Evolutionary conservation across 306 rosid genomes (phyloP).

Genomic region (Benincasa hispida): DNA sequence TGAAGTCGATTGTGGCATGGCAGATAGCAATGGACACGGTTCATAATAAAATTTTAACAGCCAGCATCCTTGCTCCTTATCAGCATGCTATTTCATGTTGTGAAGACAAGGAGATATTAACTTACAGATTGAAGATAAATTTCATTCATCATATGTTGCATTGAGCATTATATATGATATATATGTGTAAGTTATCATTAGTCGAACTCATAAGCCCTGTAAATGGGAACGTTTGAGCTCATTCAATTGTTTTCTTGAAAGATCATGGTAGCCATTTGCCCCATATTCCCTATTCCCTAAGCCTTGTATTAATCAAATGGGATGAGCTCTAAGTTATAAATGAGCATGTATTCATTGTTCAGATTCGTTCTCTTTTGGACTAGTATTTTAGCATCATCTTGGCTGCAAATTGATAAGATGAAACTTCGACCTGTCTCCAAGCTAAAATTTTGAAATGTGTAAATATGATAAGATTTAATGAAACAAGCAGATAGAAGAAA

Average conservation of each 20-base stretch:
- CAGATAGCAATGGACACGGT: not conserved
- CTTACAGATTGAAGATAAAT: not conserved
- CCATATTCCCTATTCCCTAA: not conserved
- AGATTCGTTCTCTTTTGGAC: not conserved
- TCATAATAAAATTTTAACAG: not conserved
- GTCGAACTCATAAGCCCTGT: not conserved
- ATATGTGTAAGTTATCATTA: not conserved
- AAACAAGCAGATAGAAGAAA: not conserved
- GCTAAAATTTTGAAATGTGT: not conserved
- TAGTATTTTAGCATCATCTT: not conserved
- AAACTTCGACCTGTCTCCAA: not conserved
- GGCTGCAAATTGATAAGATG: not conserved
- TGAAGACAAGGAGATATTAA: not conserved
- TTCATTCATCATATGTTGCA: not conserved
- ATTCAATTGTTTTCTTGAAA: not conserved
- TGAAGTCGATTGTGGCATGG: slow-evolving; percentile 22
- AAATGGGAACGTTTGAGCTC: not conserved
- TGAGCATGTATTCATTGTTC: not conserved
- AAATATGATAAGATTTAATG: not conserved
- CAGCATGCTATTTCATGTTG: not conserved
- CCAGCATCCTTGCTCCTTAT: not conserved
- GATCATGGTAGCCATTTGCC: not conserved
- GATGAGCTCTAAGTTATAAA: not conserved
- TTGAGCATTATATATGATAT: not conserved
- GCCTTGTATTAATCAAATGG: not conserved